Evolutionary conservation across 805 yeast species (phyloP).

Genomic region (Candida argentea): DNA sequence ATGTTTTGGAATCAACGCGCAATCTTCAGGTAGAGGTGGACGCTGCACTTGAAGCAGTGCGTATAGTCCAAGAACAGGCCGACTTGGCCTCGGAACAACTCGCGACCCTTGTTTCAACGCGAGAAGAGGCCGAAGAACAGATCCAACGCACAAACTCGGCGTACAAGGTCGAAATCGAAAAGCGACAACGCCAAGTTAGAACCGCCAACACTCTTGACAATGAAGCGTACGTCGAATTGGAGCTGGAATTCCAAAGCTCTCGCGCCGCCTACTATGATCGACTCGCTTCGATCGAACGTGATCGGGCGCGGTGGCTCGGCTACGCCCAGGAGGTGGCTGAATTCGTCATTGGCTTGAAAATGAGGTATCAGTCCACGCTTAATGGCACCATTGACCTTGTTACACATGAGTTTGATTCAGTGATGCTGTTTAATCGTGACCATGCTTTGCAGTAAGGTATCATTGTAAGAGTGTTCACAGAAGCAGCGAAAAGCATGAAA

Average conservation of each 20-base stretch:
- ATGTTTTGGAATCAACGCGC: too few species aligned
- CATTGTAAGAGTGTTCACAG: too few species aligned
- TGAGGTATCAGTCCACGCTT: slow-evolving; percentile 53
- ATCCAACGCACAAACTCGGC: too few species aligned
- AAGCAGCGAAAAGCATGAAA: too few species aligned
- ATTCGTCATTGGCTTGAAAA: slow-evolving; percentile 52
- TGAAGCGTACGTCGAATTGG: slow-evolving; percentile 39
- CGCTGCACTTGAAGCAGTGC: too few species aligned
- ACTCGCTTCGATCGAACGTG: slow-evolving; percentile 34
- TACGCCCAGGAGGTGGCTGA: slow-evolving; percentile 51
- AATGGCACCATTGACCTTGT: slow-evolving; percentile 47
- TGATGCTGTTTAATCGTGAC: too few species aligned
- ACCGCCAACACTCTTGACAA: slow-evolving; percentile 36
- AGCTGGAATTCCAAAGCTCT: slow-evolving; percentile 36
- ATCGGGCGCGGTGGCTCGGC: slow-evolving; percentile 39
- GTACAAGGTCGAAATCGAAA: slow-evolving; percentile 59
- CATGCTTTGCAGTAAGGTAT: too few species aligned
- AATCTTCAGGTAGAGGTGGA: too few species aligned
- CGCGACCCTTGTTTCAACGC: too few species aligned
- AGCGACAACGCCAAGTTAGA: slow-evolving; percentile 48
- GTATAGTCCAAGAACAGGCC: too few species aligned
- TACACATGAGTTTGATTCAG: slow-evolving; percentile 27
- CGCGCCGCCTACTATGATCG: slow-evolving; percentile 44
- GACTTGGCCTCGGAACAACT: too few species aligned
- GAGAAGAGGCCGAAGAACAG: too few species aligned